Percentiles rank a stretch among this genome's conserved stretches.
Evolutionary conservation across 441 rosid species (phyloP).

Genomic region (Jatropha podagrica): DNA sequence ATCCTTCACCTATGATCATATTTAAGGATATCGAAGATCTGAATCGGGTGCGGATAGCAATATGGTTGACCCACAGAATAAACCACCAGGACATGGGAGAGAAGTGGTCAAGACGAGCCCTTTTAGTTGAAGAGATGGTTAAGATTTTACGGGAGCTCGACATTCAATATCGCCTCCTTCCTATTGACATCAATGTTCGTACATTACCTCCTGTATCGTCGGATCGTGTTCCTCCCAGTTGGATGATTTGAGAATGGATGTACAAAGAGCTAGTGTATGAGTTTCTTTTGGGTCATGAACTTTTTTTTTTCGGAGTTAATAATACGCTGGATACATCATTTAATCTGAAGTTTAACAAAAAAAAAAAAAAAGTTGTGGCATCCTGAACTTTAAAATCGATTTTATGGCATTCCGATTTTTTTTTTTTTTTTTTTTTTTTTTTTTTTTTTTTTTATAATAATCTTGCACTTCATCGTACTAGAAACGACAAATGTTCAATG

Average conservation of each 20-base stretch:
- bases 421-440: no score
- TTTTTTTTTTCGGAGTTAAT: no score
- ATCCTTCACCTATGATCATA: constrained; percentile 46
- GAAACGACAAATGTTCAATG: no score
- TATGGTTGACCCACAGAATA: constrained; percentile 66
- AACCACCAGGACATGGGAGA: constrained; percentile 72
- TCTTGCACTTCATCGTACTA: no score
- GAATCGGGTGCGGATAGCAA: constrained; percentile 42
- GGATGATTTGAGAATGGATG: constrained; percentile 31
- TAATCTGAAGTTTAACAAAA: no score
- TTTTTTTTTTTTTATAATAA: no score
- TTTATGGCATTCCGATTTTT: no score
- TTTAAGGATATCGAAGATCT: constrained; percentile 50
- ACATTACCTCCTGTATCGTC: constrained; percentile 38
- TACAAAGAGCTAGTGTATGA: no score
- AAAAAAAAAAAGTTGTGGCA: no score
- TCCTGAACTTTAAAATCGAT: no score
- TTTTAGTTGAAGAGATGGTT: constrained; percentile 63
- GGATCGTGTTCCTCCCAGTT: constrained; percentile 47
- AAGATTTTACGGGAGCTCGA: constrained; percentile 67
- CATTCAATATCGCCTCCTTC: constrained; percentile 61
- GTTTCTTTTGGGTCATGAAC: no score
- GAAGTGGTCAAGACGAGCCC: constrained; percentile 53
- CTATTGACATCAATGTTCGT: constrained; percentile 63
- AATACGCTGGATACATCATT: no score